phyloP scores from a whole-genome alignment of 225 moss, liverwort and hornwort species.

The Lunularia cruciata region DNA sequence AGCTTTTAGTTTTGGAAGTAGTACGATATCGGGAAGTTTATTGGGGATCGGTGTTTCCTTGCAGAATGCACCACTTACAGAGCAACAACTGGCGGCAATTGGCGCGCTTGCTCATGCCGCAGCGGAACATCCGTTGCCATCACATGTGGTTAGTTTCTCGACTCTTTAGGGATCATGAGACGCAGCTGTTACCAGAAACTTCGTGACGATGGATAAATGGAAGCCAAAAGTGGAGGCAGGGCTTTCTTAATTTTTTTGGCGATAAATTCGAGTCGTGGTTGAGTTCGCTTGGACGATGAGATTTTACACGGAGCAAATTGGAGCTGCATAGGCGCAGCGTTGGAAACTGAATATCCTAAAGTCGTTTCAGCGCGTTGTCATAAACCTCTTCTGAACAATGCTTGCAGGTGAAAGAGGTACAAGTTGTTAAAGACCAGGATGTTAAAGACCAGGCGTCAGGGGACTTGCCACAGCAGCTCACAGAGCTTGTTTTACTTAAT shows the following conservation, averaged over 20 bases:
- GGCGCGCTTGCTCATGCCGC: slow-evolving; percentile 71
- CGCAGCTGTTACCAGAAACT: too few relatives aligned
- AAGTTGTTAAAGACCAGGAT: slow-evolving; percentile 34
- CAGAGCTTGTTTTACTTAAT: slow-evolving; percentile 51
- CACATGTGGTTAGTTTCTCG: slow-evolving; percentile 54
- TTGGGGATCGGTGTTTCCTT: not conserved
- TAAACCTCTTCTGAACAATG: not conserved
- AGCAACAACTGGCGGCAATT: slow-evolving; percentile 81
- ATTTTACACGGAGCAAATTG: too few relatives aligned
- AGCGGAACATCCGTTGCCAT: slow-evolving; percentile 83
- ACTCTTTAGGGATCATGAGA: not conserved
- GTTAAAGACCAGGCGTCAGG: slow-evolving; percentile 14
- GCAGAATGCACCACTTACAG: slow-evolving; percentile 86
- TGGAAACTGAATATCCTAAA: too few relatives aligned
- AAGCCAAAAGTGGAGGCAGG: too few relatives aligned
- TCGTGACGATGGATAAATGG: too few relatives aligned
- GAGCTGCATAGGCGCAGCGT: too few relatives aligned
- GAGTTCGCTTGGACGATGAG: too few relatives aligned
- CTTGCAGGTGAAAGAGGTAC: slow-evolving; percentile 32
- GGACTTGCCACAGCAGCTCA: slow-evolving; percentile 43
- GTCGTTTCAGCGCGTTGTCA: too few relatives aligned
- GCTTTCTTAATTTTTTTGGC: too few relatives aligned
- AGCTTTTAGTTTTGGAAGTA: not conserved
- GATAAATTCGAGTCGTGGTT: too few relatives aligned
- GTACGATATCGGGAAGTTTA: not conserved